Evolutionary conservation across 352 stramenopile genomes (phyloP), one percentile per base, ranked within the genome.

Genomic region (Ophiocytium majus): DNA sequence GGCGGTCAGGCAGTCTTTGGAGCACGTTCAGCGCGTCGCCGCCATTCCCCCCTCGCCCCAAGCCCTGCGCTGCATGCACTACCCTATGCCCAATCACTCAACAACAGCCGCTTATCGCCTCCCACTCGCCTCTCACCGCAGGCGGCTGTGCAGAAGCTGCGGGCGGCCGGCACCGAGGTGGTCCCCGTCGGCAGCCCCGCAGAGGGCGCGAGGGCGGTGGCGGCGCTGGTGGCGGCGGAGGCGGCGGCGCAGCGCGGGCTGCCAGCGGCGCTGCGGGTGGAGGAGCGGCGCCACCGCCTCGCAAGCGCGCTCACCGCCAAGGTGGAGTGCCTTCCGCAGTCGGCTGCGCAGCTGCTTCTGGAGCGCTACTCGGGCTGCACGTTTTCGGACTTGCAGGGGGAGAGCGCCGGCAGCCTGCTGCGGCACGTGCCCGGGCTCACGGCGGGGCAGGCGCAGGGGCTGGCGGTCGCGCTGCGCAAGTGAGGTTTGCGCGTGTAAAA

Each of bases 261-360:
- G 5, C 5, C 66, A 43, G 14, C 32, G 35, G 5, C 10, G 5
- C 5, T 17, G 5, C 5, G 5, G 5, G 5, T 78, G 32, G 35
- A 78, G 32, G 5, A 5, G 5, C 5, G 14, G 14, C 32, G 35
- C 32, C 5, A 78, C 5, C 5, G 5, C 32, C 14, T 78, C 66
- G 66, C 14, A 5, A 43, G 10, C 5, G 5, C 17, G 35, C 5
- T 78, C 32, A 78, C 17, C 5, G 5, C 32, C 5, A 43, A 17
- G 32, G 66, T 78, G 32, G 66, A 78, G 66, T 78, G 32, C 35
- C 66, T 78, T 5, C 66, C 66, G 66, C 66, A 17, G 5, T 5
- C 14, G 35, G 35, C 35, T 5, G 66, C 14, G 35, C 35, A 17
- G 35, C 66, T 5, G 5, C 5, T 78, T 43, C 35, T 78, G 35